phyloP scores from a whole-genome alignment of 192 early-diverging fungal genomes.

The Chytriomyces sp. region DNA sequence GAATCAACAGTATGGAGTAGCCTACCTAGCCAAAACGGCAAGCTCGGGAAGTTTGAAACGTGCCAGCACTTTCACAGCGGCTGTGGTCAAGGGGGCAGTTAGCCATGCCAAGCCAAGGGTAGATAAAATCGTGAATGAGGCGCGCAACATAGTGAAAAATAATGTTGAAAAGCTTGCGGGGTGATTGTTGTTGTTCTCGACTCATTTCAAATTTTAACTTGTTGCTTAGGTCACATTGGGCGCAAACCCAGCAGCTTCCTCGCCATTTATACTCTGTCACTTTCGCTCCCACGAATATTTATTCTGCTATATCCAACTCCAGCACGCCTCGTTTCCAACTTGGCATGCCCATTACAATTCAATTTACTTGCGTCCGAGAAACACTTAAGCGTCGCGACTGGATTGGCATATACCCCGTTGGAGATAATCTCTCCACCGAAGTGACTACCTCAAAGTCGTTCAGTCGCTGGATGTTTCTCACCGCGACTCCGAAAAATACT shows the following conservation, averaged over 20 bases:
- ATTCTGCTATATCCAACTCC: slow-evolving; percentile 42
- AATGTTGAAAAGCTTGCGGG: slow-evolving; percentile 34
- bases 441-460: slow-evolving; percentile 79
- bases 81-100: slow-evolving; percentile 60
- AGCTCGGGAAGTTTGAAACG: slow-evolving; percentile 13
- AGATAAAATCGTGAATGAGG: slow-evolving; percentile 44
- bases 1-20: neutral
- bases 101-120: slow-evolving; percentile 52
- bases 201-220: neutral
- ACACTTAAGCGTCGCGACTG: slow-evolving; percentile 77
- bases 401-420: slow-evolving; percentile 88
- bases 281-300: slow-evolving; percentile 46
- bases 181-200: slow-evolving; percentile 10
- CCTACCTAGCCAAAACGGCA: slow-evolving; percentile 12
- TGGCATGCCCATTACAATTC: slow-evolving; percentile 74
- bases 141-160: slow-evolving; percentile 38
- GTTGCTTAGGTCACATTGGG: slow-evolving; percentile 32
- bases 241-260: slow-evolving; percentile 46
- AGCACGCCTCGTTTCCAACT: slow-evolving; percentile 60
- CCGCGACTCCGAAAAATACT: slow-evolving; percentile 32
- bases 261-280: slow-evolving; percentile 37
- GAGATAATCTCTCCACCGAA: slow-evolving; percentile 70
- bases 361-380: slow-evolving; percentile 74
- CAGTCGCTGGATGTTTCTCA: slow-evolving; percentile 71
- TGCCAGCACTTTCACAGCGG: neutral